These are phyloP conservation scores for Holtermanniella nyarrowii DNA, from an alignment of 768 basidiomycete genomes.

Conservation along the genomic window DNA sequence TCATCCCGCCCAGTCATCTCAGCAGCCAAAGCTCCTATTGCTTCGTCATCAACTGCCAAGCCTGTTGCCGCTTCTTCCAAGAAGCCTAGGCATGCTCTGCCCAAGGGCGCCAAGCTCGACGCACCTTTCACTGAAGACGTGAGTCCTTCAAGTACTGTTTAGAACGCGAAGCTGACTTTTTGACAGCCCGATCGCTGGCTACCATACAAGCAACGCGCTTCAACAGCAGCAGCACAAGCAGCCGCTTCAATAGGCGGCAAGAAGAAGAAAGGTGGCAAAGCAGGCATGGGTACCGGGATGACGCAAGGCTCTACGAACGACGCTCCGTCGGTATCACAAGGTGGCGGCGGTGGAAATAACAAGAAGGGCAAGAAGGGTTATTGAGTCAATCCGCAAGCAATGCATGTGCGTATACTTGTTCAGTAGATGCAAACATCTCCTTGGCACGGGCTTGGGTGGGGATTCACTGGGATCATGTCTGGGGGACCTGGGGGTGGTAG, in stretches of 20 bases:
- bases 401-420: no score
- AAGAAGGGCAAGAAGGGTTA: slow-evolving; percentile 18
- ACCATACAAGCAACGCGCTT: slow-evolving; percentile 33
- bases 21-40: slow-evolving; percentile 1
- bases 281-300: slow-evolving; percentile 40
- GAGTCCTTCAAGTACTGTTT: slow-evolving; percentile 11
- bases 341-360: slow-evolving; percentile 20
- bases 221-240: slow-evolving; percentile 19
- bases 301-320: slow-evolving; percentile 27
- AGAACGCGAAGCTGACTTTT: neutral
- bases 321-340: slow-evolving; percentile 1
- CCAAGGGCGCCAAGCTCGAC: slow-evolving; percentile 32
- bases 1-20: slow-evolving; percentile 6
- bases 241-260: slow-evolving; percentile 1
- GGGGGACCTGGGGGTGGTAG: no score
- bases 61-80: slow-evolving; percentile 3
- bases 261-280: slow-evolving; percentile 39
- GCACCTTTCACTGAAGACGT: slow-evolving; percentile 38
- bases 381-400: neutral
- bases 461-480: no score
- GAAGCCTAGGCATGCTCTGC: slow-evolving; percentile 35
- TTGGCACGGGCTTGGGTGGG: no score
- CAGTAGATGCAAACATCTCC: no score
- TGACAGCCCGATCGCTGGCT: slow-evolving; percentile 41
- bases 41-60: slow-evolving; percentile 3